Evolutionary conservation across 2,329 filamentous ascomycete genomes (phyloP), one percentile per base, ranked within the genome.

Genomic region (Chrysoporthe cubensis): DNA sequence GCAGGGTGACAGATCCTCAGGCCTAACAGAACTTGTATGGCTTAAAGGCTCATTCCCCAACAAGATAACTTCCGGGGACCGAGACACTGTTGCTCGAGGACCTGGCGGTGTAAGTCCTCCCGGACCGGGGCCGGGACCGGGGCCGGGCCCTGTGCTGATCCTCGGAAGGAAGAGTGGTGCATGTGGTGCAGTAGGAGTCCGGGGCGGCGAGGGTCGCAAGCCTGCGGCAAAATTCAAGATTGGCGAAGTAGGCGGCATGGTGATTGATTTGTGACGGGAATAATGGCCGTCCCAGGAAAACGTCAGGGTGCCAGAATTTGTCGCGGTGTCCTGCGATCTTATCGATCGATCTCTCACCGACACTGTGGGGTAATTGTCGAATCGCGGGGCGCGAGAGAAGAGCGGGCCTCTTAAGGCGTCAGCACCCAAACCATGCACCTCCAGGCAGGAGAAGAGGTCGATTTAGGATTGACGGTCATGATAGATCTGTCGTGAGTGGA

Each of bases 401-500:
- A 64, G 67, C 70, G 67, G 65, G 67, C 71, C 71, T 81, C 71
- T 81, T 76, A 82, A 73, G 80, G 80, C 69, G 77, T 80, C 74
- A 81, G 76, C 71, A 79, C 76, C 80, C 78, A 78, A 75, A 79
- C 77, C 76, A 80, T 74, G 75, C 80, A 78, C 76, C 81, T 82
- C 81, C 81, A 80, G 74, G 76, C 76, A 76, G 79, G 81, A 80
- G 79, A 81, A 74, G 73, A 76, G 71, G 78, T 74, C 73, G 77
- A 75, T 71, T 74, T 78, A 75, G 75, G 78, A 76, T 80, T 79
- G 77, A 77, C 78, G 76, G 78, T 81, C 81, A 83, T 83, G 80
- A 82, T 83, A 82, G 73, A 50, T 78, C 72, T 76, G 72, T 73
- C 74, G 73, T 70, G 71, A 68, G 74, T 59, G 48, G 48, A n/a